These are phyloP conservation scores for Aspergillus olivimuriae DNA, from an alignment of 495 filamentous ascomycete species.

Conservation along the genomic window DNA sequence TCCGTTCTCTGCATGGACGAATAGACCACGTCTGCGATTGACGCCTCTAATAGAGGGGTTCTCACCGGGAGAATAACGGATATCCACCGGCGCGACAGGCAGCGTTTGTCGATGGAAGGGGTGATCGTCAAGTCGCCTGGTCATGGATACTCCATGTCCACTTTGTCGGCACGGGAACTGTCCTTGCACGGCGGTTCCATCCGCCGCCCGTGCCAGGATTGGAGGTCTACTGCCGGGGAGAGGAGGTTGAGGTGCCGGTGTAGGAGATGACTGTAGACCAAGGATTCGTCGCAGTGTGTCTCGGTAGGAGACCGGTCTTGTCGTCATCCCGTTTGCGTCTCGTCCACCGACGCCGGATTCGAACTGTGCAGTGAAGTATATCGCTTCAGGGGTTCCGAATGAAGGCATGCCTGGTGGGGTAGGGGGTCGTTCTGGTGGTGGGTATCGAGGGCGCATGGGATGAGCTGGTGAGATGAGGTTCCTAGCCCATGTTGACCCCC, in stretches of 20 bases:
- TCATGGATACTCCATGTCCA: conserved; percentile 28
- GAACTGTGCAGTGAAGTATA: conserved; percentile 28
- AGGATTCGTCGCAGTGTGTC: conserved; percentile 32
- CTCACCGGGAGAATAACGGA: no score
- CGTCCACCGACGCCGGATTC: no score
- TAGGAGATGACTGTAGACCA: conserved; percentile 12
- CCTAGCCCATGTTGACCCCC: conserved; percentile 20
- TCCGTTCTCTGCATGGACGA: no score
- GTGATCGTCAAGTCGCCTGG: conserved; percentile 25
- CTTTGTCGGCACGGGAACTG: conserved; percentile 34
- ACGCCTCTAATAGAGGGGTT: no score
- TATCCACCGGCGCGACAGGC: conserved; percentile 9
- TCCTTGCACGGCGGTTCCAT: conserved; percentile 34
- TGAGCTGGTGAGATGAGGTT: conserved; percentile 21
- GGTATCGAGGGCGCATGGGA: conserved; percentile 28
- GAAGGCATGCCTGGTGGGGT: conserved; percentile 45
- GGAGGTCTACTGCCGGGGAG: no score
- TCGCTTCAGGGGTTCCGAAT: conserved; percentile 39
- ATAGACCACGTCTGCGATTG: neutral
- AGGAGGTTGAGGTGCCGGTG: no score
- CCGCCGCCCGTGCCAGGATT: conserved; percentile 25
- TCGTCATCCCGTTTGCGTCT: no score
- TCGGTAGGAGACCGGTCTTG: no score
- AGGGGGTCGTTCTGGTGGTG: conserved; percentile 34
- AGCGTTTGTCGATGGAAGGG: conserved; percentile 27